Base-by-base conservation (phyloP, 1,284 basidiomycete species). In the Cryptococcus sp. region DNA sequence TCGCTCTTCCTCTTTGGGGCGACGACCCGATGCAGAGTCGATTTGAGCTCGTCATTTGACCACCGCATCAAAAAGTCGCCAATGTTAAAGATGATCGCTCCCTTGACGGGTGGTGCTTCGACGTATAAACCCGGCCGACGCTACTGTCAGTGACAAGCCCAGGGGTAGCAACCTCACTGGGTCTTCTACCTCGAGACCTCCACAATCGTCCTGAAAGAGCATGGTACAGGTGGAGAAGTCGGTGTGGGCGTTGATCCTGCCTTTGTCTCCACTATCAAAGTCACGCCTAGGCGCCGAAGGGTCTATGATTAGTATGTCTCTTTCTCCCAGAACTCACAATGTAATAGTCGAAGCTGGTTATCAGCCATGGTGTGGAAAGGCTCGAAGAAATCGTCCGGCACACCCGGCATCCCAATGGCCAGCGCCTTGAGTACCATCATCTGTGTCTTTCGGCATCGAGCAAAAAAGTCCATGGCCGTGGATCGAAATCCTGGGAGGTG, bases 1-100 rank as follows among this genome's bases (percentile, higher is more conserved):
- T 54, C 59, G 10, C 52, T 45, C 16, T 48, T 43, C 21, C 62
- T 46, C 0, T 63, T 65, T 1, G 81, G 81, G 0, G 78, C 76
- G 26, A 77, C 74, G 10, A 83, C 82, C 7, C 81, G 77, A 60
- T 83, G 81, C 12, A 81, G 65, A 0, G 81, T 80, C 51, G 80
- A 82, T 54, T 78, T 76, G 25, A 83, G 77, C 3, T 71, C 75
- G 58, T 82, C 80, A 56, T 82, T 82, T 0, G 78, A 78, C 81
- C 81, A 83, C 54, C 80, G 69, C 78, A 79, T 79, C 51, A 83
- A 63, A 53, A 81, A 78, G 58, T 82, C 80, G 3, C 79, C 81
- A 4, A 80, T 80, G 56, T 83, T 83, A 45, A 82, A 78, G 16
- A 82, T 70, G n/a, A 82, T 67, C 0, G 79, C 75, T 2, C 77